A percentile compares a stretch with the other conserved stretches of the same genome.
These are phyloP conservation scores for Euclidium syriacum DNA, from an alignment of 345 rosid genomes.

Conservation along the genomic window DNA sequence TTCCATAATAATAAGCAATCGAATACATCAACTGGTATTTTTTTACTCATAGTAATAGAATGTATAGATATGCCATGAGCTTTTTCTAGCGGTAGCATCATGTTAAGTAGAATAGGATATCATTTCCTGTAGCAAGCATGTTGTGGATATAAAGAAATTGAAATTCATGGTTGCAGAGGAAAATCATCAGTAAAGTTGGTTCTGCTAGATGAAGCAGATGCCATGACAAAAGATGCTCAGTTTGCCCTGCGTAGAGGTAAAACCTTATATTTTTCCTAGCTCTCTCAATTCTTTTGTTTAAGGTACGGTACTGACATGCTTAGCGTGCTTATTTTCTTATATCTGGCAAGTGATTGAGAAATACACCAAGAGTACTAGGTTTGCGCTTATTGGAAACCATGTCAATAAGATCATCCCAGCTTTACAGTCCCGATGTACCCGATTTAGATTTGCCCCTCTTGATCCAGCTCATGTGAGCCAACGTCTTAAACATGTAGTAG, in stretches of 20 bases:
- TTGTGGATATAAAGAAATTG: background rate
- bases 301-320: constrained; percentile 2
- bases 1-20: background rate
- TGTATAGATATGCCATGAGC: background rate
- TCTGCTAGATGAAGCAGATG: constrained; percentile 92
- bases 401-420: constrained; percentile 99
- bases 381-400: constrained; percentile 90
- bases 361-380: constrained; percentile 90
- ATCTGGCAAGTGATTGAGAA: constrained; percentile 74
- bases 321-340: background rate
- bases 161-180: constrained; percentile 36
- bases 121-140: background rate
- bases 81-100: background rate
- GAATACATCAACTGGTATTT: background rate
- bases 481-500: constrained; percentile 77
- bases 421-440: constrained; percentile 91
- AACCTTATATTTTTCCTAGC: background rate
- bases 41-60: background rate
- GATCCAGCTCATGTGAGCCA: constrained; percentile 61
- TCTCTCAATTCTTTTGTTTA: background rate
- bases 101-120: background rate
- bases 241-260: constrained; percentile 94
- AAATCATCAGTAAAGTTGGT: constrained; percentile 81
- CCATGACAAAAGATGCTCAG: constrained; percentile 99
- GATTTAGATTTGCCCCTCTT: constrained; percentile 96